A percentile compares a stretch with the other conserved stretches of the same genome.
Evolutionary conservation across 2,329 filamentous ascomycete genomes (phyloP).

Genomic region (Diplodia mutila): DNA sequence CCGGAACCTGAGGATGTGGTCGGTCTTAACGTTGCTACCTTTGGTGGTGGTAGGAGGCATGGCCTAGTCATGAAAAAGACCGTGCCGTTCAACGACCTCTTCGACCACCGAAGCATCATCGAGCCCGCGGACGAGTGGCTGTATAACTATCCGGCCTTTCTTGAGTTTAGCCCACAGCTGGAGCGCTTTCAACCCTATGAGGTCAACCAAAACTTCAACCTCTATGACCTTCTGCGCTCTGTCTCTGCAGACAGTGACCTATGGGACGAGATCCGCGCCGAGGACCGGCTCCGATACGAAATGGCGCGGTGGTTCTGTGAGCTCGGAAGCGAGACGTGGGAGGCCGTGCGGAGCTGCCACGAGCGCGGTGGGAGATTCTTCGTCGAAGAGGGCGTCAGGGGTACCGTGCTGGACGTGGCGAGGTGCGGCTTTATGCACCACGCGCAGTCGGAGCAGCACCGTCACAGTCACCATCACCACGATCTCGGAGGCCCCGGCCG

Average conservation of each 20-base stretch:
- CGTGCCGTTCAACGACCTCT: slow-evolving; percentile 15
- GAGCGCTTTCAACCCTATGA: background rate
- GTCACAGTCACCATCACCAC: background rate
- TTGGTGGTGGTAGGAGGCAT: background rate
- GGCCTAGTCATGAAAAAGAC: slow-evolving; percentile 15
- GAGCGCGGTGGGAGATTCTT: background rate
- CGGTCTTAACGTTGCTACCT: background rate
- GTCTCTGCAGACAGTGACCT: background rate
- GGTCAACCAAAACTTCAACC: background rate
- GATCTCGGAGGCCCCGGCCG: background rate
- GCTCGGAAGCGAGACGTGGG: slow-evolving; percentile 8
- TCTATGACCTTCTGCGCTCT: background rate
- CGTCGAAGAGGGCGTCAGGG: background rate
- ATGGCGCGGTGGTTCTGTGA: background rate
- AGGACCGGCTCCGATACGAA: background rate
- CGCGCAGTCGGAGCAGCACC: background rate
- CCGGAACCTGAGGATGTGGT: background rate
- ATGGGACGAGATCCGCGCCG: background rate
- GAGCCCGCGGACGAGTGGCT: slow-evolving; percentile 27
- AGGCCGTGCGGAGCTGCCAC: background rate
- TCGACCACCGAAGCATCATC: slow-evolving; percentile 26
- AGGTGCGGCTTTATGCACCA: slow-evolving; percentile 1
- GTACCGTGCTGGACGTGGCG: background rate
- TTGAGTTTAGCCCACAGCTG: slow-evolving; percentile 7
- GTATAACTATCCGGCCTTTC: slow-evolving; percentile 24